Conservation (phyloP, 495 filamentous ascomycete genomes). For the Pyronema domesticum region DNA sequence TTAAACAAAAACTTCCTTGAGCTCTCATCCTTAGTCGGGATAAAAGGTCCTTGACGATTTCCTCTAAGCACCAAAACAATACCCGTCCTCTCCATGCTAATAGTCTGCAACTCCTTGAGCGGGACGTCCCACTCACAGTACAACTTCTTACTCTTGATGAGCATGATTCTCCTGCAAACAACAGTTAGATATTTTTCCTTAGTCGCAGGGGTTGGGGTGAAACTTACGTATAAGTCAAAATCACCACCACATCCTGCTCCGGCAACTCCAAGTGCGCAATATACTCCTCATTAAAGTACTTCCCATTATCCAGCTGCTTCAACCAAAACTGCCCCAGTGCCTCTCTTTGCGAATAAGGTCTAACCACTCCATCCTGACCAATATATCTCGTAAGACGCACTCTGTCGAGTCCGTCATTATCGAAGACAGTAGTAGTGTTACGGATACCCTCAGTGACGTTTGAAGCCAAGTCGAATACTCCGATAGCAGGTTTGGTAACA, state of each 20-base stretch:
- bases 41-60: conserved; percentile 82
- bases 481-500: conserved; percentile 90
- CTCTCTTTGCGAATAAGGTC: conserved; percentile 89
- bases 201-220: background rate
- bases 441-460: conserved; percentile 88
- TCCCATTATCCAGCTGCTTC: conserved; percentile 90
- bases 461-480: conserved; percentile 88
- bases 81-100: conserved; percentile 87
- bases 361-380: conserved; percentile 76
- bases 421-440: conserved; percentile 97
- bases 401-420: conserved; percentile 80
- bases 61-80: conserved; percentile 76
- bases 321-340: conserved; percentile 96
- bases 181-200: background rate
- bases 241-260: conserved; percentile 76
- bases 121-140: conserved; percentile 88
- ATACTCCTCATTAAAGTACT: conserved; percentile 93
- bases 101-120: conserved; percentile 89
- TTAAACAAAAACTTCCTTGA: conserved; percentile 71
- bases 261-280: conserved; percentile 89
- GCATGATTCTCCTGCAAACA: conserved; percentile 46
- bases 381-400: conserved; percentile 85
- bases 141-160: conserved; percentile 68
- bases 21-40: conserved; percentile 79
- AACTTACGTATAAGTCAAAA: conserved; percentile 56